Base-by-base conservation (phyloP, 2,329 filamentous ascomycete species). In the Fusarium cicatricum region DNA sequence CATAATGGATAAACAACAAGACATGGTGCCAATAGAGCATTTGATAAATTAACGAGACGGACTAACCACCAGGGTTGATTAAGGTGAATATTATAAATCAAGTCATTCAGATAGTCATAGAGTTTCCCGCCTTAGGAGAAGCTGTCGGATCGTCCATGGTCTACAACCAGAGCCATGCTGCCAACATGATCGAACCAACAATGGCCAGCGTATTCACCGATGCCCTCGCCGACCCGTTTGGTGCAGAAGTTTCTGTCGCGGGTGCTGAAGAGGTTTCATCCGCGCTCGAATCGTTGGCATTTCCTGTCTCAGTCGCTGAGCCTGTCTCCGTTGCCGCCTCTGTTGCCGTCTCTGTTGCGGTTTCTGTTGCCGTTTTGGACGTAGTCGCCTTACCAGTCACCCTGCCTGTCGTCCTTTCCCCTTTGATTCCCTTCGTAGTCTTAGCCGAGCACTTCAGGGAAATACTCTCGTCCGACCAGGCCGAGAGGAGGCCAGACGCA, bases 1-100 rank as follows among this genome's bases (percentile, higher is more conserved):
- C 64, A 68, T 67, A 67, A 68, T 55, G 55, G 37, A n/a, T 32
- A n/a, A 8, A 11, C 15, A 3, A 34, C 21, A 11, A 12, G 10
- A 14, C 17, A 49, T 29, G 11, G 3, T 14, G 11, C 7, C 16
- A 37, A 26, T 28, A 14, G 21, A 28, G 16, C 4, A 37, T 4
- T 17, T 37, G 26, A 10, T 5, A 17, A 17, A 17, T 11, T 42
- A 14, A 19, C 4, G 12, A 36, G 12, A 12, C 14, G 16, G 15
- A 17, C 19, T 11, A 34, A 29, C 21, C 21, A 23, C 21, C 21
- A 23, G 7, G 21, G 21, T 7, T 23, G 21, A 7, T 23, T 23
- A 23, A 23, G 21, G 4, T 4, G 21, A 4, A 23, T 4, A 23
- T 23, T 4, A 23, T 23, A 23, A 23, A 23, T 23, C 9, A 26